Base-by-base conservation (phyloP, 257 asterid genomes). In the Ophiorrhiza pumila region DNA sequence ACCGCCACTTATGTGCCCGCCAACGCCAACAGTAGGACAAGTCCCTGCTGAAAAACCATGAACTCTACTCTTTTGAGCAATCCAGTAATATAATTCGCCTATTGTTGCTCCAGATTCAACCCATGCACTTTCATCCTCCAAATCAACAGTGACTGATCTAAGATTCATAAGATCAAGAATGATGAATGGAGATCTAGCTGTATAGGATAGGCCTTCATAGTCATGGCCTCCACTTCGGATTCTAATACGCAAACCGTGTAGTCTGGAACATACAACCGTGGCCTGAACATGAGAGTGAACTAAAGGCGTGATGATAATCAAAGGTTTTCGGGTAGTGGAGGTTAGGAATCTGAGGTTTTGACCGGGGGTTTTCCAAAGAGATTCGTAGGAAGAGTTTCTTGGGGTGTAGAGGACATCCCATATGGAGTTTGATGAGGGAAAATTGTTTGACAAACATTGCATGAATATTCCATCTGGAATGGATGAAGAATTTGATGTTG, bases 1-100 rank as follows among this genome's bases (percentile, higher is more conserved):
- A 11, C 86, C 87, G 27, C 93, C 90, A n/a, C 87, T 85, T 27
- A 87, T 49, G 67, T 87, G 90, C 3, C 87, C 91, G 4, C 93
- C 91, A 2, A 86, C 66, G 52, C 89, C 91, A 0, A 85, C 80
- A 35, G 84, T 84, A 0, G 89, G 89, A 67, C 87, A 86, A 2
- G 80, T 3, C 23, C 91, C 91, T 0, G 85, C 93, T 0, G 91
- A 89, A 65, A 86, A 86, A 22, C 80, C 89, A 17, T 65, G 83
- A 10, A 53, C 58, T 0, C 29, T 35, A 25, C 87, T 88, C 27
- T 71, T 68, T 57, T 65, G 39, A 1, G 86, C 75, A 4, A 88
- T 77, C 58, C 47, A 57, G 41, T 88, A 84, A 71, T 88, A 83
- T 5, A 86, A 67, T 76, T 88, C 90, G 0, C 91, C 94, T 1